phyloP scores from a whole-genome alignment of 352 stramenopile species.

The Phytophthora sp. region DNA sequence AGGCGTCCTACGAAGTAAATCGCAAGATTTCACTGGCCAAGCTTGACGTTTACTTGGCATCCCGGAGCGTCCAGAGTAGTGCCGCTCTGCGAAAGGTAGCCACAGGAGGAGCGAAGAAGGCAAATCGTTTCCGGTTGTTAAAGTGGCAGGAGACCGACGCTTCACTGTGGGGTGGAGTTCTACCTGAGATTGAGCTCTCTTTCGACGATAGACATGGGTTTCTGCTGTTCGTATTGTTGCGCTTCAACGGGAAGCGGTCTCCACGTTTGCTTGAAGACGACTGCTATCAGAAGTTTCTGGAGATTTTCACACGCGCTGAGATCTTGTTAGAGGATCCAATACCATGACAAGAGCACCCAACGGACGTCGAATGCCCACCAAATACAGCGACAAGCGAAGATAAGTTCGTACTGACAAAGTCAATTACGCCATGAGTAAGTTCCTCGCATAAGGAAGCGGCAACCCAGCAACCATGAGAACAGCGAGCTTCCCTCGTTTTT shows the following conservation, averaged over 20 bases:
- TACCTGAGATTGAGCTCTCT: conserved; percentile 80
- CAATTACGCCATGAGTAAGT: too few relatives aligned
- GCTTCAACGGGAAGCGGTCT: conserved; percentile 52
- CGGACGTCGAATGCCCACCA: too few relatives aligned
- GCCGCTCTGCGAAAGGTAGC: conserved; percentile 31
- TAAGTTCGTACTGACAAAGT: too few relatives aligned
- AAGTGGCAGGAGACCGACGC: conserved; percentile 91
- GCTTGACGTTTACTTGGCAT: conserved; percentile 37
- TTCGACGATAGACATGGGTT: conserved; percentile 72
- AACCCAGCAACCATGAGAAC: too few relatives aligned
- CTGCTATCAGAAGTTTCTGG: conserved; percentile 46
- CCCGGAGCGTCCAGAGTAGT: conserved; percentile 30
- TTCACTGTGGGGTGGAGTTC: conserved; percentile 82
- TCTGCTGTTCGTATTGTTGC: conserved; percentile 61
- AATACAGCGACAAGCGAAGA: too few relatives aligned
- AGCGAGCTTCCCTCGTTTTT: too few relatives aligned
- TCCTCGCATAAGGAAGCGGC: too few relatives aligned
- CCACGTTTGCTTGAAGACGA: conserved; percentile 47
- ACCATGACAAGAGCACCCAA: conserved; percentile 11
- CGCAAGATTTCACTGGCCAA: conserved; percentile 40
- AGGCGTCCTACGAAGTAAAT: conserved; percentile 80
- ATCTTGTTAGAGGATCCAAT: conserved; percentile 27
- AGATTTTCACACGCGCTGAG: conserved; percentile 45
- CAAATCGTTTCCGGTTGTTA: conserved; percentile 85
- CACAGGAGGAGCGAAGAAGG: conserved; percentile 33